A percentile compares a stretch with the other conserved stretches of the same genome.
phyloP scores from a whole-genome alignment of 2,329 filamentous ascomycete species.

The Sporothrix humicola region DNA sequence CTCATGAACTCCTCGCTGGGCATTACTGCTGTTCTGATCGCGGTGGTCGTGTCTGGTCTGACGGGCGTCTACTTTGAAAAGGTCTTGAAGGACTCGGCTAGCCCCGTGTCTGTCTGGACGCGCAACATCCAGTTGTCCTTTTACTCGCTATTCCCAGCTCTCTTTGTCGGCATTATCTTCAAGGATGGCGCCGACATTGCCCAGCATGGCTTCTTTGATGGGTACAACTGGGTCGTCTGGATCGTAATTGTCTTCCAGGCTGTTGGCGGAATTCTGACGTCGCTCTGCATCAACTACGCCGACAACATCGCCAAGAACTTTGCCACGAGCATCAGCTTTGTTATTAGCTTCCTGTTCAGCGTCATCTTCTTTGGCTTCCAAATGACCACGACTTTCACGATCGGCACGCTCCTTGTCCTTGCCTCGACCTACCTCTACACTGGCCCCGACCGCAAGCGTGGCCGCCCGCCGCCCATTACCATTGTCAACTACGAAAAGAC shows the following conservation, averaged over 20 bases:
- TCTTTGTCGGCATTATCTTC: slow-evolving; percentile 84
- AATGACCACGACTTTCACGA: slow-evolving; percentile 75
- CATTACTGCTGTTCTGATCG: slow-evolving; percentile 75
- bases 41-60: slow-evolving; percentile 80
- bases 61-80: slow-evolving; percentile 91
- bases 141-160: slow-evolving; percentile 88
- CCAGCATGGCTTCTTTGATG: slow-evolving; percentile 87
- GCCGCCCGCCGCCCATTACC: slow-evolving; percentile 68
- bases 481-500: slow-evolving; percentile 81
- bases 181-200: slow-evolving; percentile 85
- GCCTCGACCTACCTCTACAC: slow-evolving; percentile 86
- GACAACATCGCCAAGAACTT: slow-evolving; percentile 95
- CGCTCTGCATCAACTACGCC: slow-evolving; percentile 79
- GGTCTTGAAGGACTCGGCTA: slow-evolving; percentile 82
- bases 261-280: slow-evolving; percentile 80
- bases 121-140: slow-evolving; percentile 94
- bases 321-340: slow-evolving; percentile 88
- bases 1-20: slow-evolving; percentile 80
- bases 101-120: slow-evolving; percentile 82
- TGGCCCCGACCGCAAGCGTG: slow-evolving; percentile 63
- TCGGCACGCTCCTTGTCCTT: slow-evolving; percentile 80
- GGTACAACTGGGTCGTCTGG: slow-evolving; percentile 94
- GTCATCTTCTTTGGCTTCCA: slow-evolving; percentile 83
- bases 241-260: slow-evolving; percentile 82
- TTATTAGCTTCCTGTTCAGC: slow-evolving; percentile 84